These are phyloP conservation scores for Tuber umbilicatum DNA, from an alignment of 495 filamentous ascomycete genomes.

Conservation along the genomic window DNA sequence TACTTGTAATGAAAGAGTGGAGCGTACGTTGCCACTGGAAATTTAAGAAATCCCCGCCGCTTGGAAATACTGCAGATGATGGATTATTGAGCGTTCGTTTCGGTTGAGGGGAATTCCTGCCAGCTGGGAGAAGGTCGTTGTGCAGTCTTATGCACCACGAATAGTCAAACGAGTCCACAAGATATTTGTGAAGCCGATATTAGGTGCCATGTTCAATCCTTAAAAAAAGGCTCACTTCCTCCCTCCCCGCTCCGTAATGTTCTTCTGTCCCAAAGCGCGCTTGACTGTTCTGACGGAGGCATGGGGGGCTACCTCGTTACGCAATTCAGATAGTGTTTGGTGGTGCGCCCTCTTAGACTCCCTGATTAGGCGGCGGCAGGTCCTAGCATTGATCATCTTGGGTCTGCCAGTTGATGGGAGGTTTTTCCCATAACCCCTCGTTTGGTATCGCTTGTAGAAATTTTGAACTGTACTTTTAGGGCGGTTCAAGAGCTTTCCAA, in stretches of 20 bases:
- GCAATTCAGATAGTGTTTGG: not conserved
- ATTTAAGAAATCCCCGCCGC: not conserved
- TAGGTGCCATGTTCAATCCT: not conserved
- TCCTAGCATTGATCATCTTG: not conserved
- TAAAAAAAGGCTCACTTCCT: not conserved
- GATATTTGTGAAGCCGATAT: not conserved
- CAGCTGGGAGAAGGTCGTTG: not conserved
- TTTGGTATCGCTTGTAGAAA: not conserved
- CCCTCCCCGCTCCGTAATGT: not conserved
- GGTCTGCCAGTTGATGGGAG: not conserved
- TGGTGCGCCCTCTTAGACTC: not conserved
- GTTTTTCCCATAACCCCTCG: not conserved
- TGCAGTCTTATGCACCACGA: not conserved
- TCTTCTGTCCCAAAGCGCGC: not conserved
- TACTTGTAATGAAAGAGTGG: no score
- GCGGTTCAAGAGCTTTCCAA: not conserved
- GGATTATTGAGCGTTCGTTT: not conserved
- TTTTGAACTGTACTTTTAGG: not conserved
- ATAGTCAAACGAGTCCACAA: not conserved
- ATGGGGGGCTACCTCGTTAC: not conserved
- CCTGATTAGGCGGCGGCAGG: not conserved
- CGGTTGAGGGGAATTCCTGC: not conserved
- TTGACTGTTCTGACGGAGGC: not conserved
- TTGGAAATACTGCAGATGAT: not conserved
- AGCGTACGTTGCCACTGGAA: not conserved